These are phyloP conservation scores for Spergularia marina DNA, from an alignment of 148 eudicot genomes.

Conservation along the genomic window DNA sequence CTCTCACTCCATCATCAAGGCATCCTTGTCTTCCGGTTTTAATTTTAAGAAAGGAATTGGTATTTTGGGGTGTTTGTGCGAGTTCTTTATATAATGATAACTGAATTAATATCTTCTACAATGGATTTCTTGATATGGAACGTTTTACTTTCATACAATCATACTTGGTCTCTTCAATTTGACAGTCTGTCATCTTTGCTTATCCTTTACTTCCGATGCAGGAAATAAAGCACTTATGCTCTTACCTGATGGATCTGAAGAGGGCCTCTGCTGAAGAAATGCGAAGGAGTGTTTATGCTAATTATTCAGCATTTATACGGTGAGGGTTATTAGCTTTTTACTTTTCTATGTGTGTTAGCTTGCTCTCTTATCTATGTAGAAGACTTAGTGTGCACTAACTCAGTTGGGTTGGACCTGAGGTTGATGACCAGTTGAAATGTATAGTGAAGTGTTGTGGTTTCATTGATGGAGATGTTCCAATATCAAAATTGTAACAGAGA, in stretches of 20 bases:
- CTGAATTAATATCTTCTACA: background rate
- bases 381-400: background rate
- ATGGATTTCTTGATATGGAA: background rate
- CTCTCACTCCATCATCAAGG: background rate
- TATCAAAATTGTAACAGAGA: background rate
- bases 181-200: background rate
- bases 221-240: slow-evolving; percentile 90
- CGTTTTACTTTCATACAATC: background rate
- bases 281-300: slow-evolving; percentile 96
- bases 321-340: slow-evolving; percentile 32
- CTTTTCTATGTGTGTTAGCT: background rate
- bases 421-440: background rate
- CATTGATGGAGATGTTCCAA: background rate
- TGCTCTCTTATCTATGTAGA: background rate
- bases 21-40: background rate
- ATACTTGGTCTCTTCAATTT: background rate
- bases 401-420: background rate
- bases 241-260: slow-evolving; percentile 86
- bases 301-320: slow-evolving; percentile 94
- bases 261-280: slow-evolving; percentile 96
- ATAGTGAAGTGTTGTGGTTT: background rate
- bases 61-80: background rate
- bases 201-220: slow-evolving; percentile 26
- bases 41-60: background rate
- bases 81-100: background rate